Evolutionary conservation across 2,329 filamentous ascomycete species (phyloP), one percentile per base, ranked within the genome.

Genomic region (Fusarium torulosum): DNA sequence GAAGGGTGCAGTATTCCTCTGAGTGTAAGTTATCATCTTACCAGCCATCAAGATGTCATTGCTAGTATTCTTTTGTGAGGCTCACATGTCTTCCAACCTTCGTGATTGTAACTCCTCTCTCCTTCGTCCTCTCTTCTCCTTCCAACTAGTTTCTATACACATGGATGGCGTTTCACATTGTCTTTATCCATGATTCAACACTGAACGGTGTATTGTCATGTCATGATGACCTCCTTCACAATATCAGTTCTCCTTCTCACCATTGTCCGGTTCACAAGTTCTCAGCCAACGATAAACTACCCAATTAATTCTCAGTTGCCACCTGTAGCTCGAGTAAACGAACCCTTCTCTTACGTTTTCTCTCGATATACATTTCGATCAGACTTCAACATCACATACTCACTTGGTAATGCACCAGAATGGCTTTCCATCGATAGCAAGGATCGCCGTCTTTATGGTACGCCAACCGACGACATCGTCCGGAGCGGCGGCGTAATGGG

Each of bases 231-330:
- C 57, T 71, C 70, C 56, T 70, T 74, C 53, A 55, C 71, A 54
- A 70, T 69, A 55, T 55, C 65, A 63, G 51, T 74, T 71, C 59
- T 69, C 61, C 52, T 71, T 61, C 63, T 79, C 45, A 60, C 72
- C 35, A 61, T 80, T 55, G 38, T 75, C 40, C 67, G 66, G 27
- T 67, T 79, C 33, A 76, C 75, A n/a, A 67, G 59, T 37, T 76
- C 80, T 52, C 73, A 77, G 19, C 86, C 86, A 13, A 72, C 76
- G 23, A 74, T 83, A 46, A 80, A 82, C 45, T 95, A 94, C 71
- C 93, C 93, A 1, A 84, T 97, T 77, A 96, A 96, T 78, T 89
- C 92, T 4, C 94, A 97, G 77, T 85, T 96, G 1, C 93, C 93
- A 31, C 90, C 91, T 5, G 90, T 94, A 53, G 93, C 92, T 20